Base-by-base conservation (phyloP, 345 rosid genomes). In the Gossypium rotundifolium region DNA sequence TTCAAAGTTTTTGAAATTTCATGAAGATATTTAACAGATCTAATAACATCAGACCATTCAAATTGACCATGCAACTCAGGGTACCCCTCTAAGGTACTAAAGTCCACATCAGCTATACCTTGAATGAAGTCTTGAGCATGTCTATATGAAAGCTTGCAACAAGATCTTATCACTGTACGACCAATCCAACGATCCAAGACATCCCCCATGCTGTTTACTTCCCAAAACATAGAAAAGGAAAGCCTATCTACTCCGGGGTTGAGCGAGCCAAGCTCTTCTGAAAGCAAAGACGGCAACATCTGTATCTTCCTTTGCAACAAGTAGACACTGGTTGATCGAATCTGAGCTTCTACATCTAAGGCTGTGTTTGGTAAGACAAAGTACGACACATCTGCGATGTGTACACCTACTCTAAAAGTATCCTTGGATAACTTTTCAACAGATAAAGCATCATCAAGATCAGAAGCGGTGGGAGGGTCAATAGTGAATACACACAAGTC, bases 401-500 rank as follows among this genome's bases (percentile, higher is more conserved):
- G 98, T 55, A 94, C 97, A 54, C 98, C 97, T 14, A 92, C 88
- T 85, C 97, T 91, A 38, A 76, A 81, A 68, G 79, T 75, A 68
- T 84, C 95, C 73, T 75, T 74, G 23, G 91, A 70, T 74, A 91
- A 73, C 79, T 79, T 79, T 81, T 94, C 91, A 76, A 91, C 80
- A 33, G 97, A 94, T 25, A 92, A 81, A 71, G 97, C 98, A 87
- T 94, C 98, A 71, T 94, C 98, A 60, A 94, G 95, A 63, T 92
- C 98, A 53, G 86, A 78, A 22, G 97, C 95, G 16, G 84, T 85
- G 16, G 89, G 77, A 70, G 97, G 90, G 55, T 94, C 98, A 48
- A 94, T 84, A 3, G 97, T 89, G 65, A 91, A 85, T 49, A 87
- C 75, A 87, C 97, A 94, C 65, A 87, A 65, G 73, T 82, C 84